Evolutionary conservation across 1,139 yeast genomes (phyloP).

Genomic region (Suhomyces panamericanus): DNA sequence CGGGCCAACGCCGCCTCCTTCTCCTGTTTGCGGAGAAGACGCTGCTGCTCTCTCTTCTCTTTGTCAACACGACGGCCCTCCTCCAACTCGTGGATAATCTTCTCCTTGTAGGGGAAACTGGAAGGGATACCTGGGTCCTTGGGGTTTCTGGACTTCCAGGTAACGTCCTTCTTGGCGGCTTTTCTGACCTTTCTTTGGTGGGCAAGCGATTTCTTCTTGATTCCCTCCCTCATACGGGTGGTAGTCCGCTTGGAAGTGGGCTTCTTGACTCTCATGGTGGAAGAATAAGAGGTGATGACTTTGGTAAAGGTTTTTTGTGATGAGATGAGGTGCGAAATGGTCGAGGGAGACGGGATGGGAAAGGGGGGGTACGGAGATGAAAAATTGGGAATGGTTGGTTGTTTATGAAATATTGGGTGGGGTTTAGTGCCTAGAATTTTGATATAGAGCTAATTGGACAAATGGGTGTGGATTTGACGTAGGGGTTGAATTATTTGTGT

Average conservation of each 20-base stretch:
- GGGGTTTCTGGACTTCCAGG: constrained; percentile 83
- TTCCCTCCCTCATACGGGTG: constrained; percentile 94
- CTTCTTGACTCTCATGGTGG: constrained; percentile 52
- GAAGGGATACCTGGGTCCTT: constrained; percentile 96
- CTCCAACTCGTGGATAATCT: constrained; percentile 79
- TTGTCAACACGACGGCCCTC: constrained; percentile 60
- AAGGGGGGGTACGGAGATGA: background rate
- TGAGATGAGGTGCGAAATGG: constrained; percentile 9
- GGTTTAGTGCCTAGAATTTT: background rate
- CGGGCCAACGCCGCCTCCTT: constrained; percentile 48
- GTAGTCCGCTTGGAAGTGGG: constrained; percentile 83
- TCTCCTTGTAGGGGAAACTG: constrained; percentile 89
- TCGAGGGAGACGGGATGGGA: background rate
- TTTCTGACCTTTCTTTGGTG: constrained; percentile 85
- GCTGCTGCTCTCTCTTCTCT: constrained; percentile 58
- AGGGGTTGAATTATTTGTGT: background rate
- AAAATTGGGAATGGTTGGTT: background rate
- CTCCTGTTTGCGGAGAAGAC: constrained; percentile 47
- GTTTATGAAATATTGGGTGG: background rate
- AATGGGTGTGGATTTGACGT: background rate
- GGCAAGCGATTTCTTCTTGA: constrained; percentile 92
- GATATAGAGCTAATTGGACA: background rate
- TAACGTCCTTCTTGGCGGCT: constrained; percentile 78
- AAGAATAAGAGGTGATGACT: constrained; percentile 2
- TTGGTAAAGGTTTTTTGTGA: constrained; percentile 6